Evolutionary conservation across 2,329 filamentous ascomycete species (phyloP), one percentile per base, ranked within the genome.

Genomic region (Fusarium sambucinum): DNA sequence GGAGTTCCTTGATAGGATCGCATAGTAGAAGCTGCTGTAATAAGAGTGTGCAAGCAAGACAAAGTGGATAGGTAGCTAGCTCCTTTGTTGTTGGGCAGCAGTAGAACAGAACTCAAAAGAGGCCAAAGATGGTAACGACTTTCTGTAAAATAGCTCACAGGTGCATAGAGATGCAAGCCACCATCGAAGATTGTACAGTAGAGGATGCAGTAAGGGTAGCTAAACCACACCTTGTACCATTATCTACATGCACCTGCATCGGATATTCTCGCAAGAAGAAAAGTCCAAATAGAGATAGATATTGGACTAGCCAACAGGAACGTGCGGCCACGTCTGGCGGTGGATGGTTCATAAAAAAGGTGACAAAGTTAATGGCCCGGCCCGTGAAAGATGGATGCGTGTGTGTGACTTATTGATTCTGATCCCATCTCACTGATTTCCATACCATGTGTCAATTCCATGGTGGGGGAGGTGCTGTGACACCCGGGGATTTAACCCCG

Each of bases 81-180:
- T 51, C 27, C 37, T 38, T 50, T 57, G 57, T 46, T 54, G 53
- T 58, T 64, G 52, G 50, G 54, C 59, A 62, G 46, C n/a, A 17
- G 5, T 50, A 29, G 19, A 58, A 37, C 27, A 25, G 30, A 54
- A n/a, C n/a, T n/a, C 2, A 6, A 16, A 52, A 50, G 16, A 32
- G 45, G 19, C 32, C 19, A 12, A 58, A 41, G 32, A 47, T 44
- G 32, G 11, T 29, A 46, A 51, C 50, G 19, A 11, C 7, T 48
- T 19, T 38, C 25, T 50, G 32, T 48, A 72, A 72, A 72, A 73
- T 72, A 67, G 68, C 70, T 72, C 70, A 72, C 50, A 53, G 35
- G 59, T 42, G 44, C 21, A 41, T 64, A 23, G 64, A 54, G 59
- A 68, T 60, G 68, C 70, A 71, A 50, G 70, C 61, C 67, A 65